Base-by-base conservation (phyloP, 345 rosid species). In the Eucalyptus guilfoylei region DNA sequence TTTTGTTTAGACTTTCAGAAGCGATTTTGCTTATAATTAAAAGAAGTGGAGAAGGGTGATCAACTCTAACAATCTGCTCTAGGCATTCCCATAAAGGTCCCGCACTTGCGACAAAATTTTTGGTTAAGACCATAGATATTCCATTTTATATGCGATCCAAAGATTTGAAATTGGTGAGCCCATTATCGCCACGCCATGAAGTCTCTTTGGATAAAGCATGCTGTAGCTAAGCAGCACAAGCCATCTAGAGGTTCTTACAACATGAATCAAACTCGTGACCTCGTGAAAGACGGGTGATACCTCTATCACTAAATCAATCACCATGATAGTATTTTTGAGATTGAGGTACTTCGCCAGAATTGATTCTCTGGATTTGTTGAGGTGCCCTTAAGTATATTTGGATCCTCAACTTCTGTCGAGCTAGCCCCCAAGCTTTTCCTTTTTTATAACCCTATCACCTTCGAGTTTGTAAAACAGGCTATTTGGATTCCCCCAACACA, bases 201-300 rank as follows among this genome's bases (percentile, higher is more conserved):
- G 4, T 60, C 32, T 28, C 69, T 60, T 60, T 28, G 1, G 32
- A 60, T 30, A 30, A 58, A 5, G 4, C n/a, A 28, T 60, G 15
- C 0, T 28, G 16, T 1, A 60, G 32, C 8, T 60, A 60, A 30
- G 69, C 8, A 28, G 32, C 32, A 28, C 14, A 6, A 28, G 15
- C 32, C 32, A 60, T 28, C 14, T 12, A 60, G 69, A 28, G 32
- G 32, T 60, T 60, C 14, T 6, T 15, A 60, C 0, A 60, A 60
- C n/a, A 28, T 60, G 15, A 60, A 60, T 58, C 4, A 0, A 60
- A 60, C 32, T 60, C 5, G 15, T 60, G 32, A 60, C 8, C 67
- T 28, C 32, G 0, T 28, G n/a, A 60, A 60, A 1, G 67, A 28
- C 0, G 11, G 2, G 32, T 28, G 16, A 60, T 30, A 13, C 7